A percentile compares a stretch with the other conserved stretches of the same genome.
Conservation (phyloP, 768 basidiomycete genomes). For the Auriscalpium microsporum region DNA sequence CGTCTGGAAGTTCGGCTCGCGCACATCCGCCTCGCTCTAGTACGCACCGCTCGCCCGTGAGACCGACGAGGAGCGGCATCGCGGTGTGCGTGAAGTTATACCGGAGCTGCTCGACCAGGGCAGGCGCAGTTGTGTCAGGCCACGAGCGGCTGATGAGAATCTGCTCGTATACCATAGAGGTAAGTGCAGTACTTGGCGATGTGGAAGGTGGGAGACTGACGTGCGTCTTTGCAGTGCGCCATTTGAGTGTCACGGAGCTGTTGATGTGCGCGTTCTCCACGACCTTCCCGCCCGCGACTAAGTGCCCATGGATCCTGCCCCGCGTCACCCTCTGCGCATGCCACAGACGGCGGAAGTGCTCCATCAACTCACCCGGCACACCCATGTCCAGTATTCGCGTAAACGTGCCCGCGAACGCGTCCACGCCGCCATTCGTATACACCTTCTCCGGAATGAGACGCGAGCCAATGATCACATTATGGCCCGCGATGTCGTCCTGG, state of each 20-base stretch:
- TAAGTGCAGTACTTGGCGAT: not conserved
- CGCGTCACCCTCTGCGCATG: not conserved
- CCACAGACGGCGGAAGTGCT: not conserved
- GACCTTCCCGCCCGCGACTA: conserved; percentile 21
- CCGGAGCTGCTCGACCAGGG: not conserved
- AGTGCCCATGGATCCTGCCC: not conserved
- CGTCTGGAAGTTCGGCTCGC: conserved; percentile 13
- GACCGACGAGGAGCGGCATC: conserved; percentile 4
- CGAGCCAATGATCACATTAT: conserved; percentile 7
- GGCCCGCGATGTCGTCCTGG: conserved; percentile 5
- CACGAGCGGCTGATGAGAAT: not conserved
- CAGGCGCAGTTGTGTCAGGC: not conserved
- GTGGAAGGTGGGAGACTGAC: conserved; percentile 15
- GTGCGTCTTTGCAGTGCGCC: conserved; percentile 31
- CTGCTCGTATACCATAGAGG: not conserved
- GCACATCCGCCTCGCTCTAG: conserved; percentile 12
- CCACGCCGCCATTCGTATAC: not conserved
- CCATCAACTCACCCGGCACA: not conserved
- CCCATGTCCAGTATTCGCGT: conserved; percentile 4
- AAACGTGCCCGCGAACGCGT: conserved; percentile 6
- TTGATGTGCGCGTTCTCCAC: conserved; percentile 25
- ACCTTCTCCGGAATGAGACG: conserved; percentile 7
- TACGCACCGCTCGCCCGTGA: conserved; percentile 12
- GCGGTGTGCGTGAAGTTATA: not conserved
- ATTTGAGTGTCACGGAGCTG: conserved; percentile 26